Evolutionary conservation across 1,284 basidiomycete genomes (phyloP).

Genomic region (Rhizoctonia solani): DNA sequence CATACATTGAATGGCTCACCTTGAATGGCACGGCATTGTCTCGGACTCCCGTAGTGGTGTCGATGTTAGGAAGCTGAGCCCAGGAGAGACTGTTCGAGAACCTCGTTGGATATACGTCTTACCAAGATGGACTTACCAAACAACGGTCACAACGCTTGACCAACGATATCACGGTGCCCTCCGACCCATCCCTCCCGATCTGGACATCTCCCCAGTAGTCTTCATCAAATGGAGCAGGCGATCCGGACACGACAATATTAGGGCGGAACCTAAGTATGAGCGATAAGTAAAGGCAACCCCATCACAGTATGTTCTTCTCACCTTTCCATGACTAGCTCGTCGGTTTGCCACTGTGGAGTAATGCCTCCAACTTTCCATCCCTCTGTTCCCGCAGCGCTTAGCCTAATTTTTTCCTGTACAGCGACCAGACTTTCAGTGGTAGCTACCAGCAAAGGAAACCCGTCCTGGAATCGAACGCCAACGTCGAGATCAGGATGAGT

Average conservation of each 20-base stretch:
- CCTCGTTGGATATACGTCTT: slow-evolving; percentile 6
- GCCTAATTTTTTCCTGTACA: slow-evolving; percentile 46
- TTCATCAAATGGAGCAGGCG: slow-evolving; percentile 54
- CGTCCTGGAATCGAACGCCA: slow-evolving; percentile 66
- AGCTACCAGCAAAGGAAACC: slow-evolving; percentile 66
- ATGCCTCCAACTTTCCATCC: slow-evolving; percentile 59
- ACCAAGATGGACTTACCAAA: slow-evolving; percentile 54
- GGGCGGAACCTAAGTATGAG: slow-evolving; percentile 62
- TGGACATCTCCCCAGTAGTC: slow-evolving; percentile 62
- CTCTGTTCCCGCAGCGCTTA: slow-evolving; percentile 50
- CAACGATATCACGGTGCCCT: slow-evolving; percentile 50
- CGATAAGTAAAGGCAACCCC: not conserved
- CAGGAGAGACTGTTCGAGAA: not conserved
- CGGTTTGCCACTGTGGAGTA: slow-evolving; percentile 38
- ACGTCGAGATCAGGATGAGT: slow-evolving; percentile 61
- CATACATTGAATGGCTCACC: slow-evolving; percentile 37
- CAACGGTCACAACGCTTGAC: slow-evolving; percentile 72
- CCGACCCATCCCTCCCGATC: slow-evolving; percentile 45
- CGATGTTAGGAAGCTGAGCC: slow-evolving; percentile 71
- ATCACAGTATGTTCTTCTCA: slow-evolving; percentile 42
- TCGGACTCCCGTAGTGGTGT: slow-evolving; percentile 62
- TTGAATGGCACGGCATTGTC: slow-evolving; percentile 70
- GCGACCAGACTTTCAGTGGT: slow-evolving; percentile 64
- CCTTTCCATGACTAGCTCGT: slow-evolving; percentile 64
- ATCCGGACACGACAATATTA: slow-evolving; percentile 68